Base-by-base conservation (phyloP, 495 filamentous ascomycete genomes). In the Pyronema omphalodes region DNA sequence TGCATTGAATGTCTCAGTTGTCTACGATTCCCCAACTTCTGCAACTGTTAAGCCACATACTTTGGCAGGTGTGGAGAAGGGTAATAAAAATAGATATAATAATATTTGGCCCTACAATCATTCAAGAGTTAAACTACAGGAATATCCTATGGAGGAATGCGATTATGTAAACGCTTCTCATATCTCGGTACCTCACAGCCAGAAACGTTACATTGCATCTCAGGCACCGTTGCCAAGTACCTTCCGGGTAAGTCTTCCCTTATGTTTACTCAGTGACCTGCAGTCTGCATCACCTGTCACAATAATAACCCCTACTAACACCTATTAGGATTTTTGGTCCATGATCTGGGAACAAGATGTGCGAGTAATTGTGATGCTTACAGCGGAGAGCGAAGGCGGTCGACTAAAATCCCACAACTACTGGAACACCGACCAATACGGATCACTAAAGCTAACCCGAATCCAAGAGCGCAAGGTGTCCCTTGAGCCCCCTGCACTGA, bases 41-140 rank as follows among this genome's bases (percentile, higher is more conserved):
- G 58, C 61, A 34, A 14, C 18, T 43, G 37, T 59, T 11, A 65
- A 59, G 45, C 58, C 58, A 49, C 63, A 65, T 45, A 60, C 57
- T 56, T 77, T 98, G 51, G 91, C 87, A 2, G 91, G 91, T 4
- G 84, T 98, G 52, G 91, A 98, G 63, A 87, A 94, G 62, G 91
- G 91, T 34, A 76, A 73, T 2, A 96, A 96, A 68, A 98, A 98
- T 62, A 74, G 91, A 15, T 98, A 98, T 67, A 96, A 94, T 67
- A 91, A 94, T 60, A 96, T 96, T 40, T 84, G 93, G 68, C 91
- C 91, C 5, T 98, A 93, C 62, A 91, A 98, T 64, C 91, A 98
- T 67, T 78, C 88, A 5, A 71, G 91, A 48, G 91, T 98, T 43
- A 84, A 76, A 53, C 72, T 98, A 14, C 73, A 83, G 55, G 79